Evolutionary conservation across 352 stramenopile genomes (phyloP).

Genomic region (Detonula confervacea): DNA sequence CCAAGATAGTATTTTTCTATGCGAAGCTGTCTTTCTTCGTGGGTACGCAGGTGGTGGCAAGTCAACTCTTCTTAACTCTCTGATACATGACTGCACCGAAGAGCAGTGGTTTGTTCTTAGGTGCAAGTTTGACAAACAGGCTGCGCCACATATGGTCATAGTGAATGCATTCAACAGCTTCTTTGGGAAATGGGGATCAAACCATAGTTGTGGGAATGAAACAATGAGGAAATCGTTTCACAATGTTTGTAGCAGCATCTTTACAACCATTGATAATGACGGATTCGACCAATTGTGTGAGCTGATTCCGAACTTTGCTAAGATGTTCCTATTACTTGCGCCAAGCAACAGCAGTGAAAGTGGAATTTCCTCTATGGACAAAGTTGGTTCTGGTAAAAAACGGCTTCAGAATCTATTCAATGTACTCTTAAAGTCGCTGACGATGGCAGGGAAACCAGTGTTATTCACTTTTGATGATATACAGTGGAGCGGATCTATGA

Average conservation of each 20-base stretch:
- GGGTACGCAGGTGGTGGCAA: conserved; percentile 28
- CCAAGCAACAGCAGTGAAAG: background rate
- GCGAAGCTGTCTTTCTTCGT: conserved; percentile 17
- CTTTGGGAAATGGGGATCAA: conserved; percentile 15
- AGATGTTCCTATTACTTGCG: conserved; percentile 5
- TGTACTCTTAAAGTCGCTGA: conserved; percentile 12
- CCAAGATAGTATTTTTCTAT: conserved; percentile 12
- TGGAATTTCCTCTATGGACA: conserved; percentile 3
- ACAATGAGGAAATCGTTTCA: conserved; percentile 19
- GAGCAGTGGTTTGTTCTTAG: conserved; percentile 40
- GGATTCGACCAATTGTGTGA: conserved; percentile 20
- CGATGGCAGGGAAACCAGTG: background rate
- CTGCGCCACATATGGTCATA: conserved; percentile 10
- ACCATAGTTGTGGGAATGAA: background rate
- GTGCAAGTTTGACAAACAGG: conserved; percentile 36
- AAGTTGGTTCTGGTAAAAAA: conserved; percentile 9
- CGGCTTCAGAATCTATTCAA: background rate
- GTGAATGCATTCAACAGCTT: conserved; percentile 25
- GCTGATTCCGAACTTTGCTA: conserved; percentile 19
- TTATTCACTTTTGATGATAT: conserved; percentile 19
- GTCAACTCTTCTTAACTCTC: conserved; percentile 3
- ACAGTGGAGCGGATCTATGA: conserved; percentile 11
- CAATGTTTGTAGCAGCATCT: conserved; percentile 12
- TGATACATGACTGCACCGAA: conserved; percentile 12
- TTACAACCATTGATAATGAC: conserved; percentile 15